Base-by-base conservation (phyloP, 2,329 filamentous ascomycete genomes). In the Coleophoma cylindrospora region DNA sequence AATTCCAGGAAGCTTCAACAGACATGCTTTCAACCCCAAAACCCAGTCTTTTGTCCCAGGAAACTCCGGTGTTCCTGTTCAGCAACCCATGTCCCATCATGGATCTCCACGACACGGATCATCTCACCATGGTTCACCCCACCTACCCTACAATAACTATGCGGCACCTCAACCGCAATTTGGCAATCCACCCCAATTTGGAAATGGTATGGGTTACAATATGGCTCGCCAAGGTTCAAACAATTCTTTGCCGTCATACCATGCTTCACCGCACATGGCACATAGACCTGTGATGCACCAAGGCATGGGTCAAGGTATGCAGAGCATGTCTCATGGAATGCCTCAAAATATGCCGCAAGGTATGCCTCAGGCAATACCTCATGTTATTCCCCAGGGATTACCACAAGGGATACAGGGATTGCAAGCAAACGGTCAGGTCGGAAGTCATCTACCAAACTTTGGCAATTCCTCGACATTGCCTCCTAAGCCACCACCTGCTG, bases 21-120 rank as follows among this genome's bases (percentile, higher is more conserved):
- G 91, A 51, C 89, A 90, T 60, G 83, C 87, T 12, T 96, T 97
- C 72, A 96, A 96, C 64, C 92, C 91, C 1, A 91, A 95, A 70
- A 96, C 89, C 14, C 89, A 95, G 63, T 88, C 91, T 0, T 96
- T 97, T 67, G 81, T 96, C 21, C 92, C 92, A 2, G 77, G 75
- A 47, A 74, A 80, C 53, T 74, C 68, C 55, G 71, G 73, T 65
- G 68, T 71, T 32, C 70, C 75, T 3, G 71, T 75, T 56, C 75
- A 74, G 38, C 70, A 66, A 43, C 55, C 62, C 3, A 60, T 65
- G 54, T 58, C 63, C 19, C 63, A 64, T 44, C 64, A 66, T 44
- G 61, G 63, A 14, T 63, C 56, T 36, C 57, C 61, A 5, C 27
- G 27, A 27, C 64, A 66, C 43, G 61, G 63, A 12, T 63, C 56